Percentiles rank a stretch among this genome's conserved stretches.
These are phyloP conservation scores for Sphagnum contortum DNA, from an alignment of 225 moss, liverwort and hornwort genomes.

Conservation along the genomic window DNA sequence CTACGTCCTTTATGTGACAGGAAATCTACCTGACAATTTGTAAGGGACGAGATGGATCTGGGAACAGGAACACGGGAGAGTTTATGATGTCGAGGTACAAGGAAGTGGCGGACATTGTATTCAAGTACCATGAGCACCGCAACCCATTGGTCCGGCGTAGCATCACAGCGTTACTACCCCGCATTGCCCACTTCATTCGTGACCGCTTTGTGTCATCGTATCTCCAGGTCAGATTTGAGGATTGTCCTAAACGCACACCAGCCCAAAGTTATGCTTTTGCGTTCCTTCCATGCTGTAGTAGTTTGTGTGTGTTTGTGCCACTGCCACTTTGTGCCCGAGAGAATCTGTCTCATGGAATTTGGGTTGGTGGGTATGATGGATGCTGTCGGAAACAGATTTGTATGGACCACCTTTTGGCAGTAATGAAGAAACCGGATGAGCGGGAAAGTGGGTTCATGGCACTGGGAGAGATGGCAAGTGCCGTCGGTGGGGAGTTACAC, in stretches of 20 bases:
- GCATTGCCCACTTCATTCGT: conserved; percentile 92
- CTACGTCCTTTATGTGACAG: too few relatives aligned
- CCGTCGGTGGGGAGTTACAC: conserved; percentile 73
- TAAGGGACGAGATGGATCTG: not conserved
- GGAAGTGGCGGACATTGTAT: conserved; percentile 91
- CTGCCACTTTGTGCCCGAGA: too few relatives aligned
- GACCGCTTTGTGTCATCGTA: conserved; percentile 92
- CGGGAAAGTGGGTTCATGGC: conserved; percentile 87
- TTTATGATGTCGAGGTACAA: conserved; percentile 99
- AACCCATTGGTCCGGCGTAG: conserved; percentile 88
- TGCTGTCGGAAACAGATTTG: conserved; percentile 41
- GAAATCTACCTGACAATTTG: too few relatives aligned
- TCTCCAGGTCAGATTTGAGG: conserved; percentile 45
- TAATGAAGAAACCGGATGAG: conserved; percentile 85
- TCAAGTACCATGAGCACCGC: conserved; percentile 85
- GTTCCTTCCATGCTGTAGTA: too few relatives aligned
- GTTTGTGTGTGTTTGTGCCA: too few relatives aligned
- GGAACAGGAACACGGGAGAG: conserved; percentile 79
- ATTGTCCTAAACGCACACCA: not conserved
- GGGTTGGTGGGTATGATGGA: too few relatives aligned
- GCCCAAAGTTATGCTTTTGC: too few relatives aligned
- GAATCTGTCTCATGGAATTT: too few relatives aligned
- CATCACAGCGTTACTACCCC: conserved; percentile 85
- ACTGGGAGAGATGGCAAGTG: conserved; percentile 90
- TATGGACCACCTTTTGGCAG: conserved; percentile 85